Conservation (phyloP, 257 asterid genomes). For the Knoxia roxburghii region DNA sequence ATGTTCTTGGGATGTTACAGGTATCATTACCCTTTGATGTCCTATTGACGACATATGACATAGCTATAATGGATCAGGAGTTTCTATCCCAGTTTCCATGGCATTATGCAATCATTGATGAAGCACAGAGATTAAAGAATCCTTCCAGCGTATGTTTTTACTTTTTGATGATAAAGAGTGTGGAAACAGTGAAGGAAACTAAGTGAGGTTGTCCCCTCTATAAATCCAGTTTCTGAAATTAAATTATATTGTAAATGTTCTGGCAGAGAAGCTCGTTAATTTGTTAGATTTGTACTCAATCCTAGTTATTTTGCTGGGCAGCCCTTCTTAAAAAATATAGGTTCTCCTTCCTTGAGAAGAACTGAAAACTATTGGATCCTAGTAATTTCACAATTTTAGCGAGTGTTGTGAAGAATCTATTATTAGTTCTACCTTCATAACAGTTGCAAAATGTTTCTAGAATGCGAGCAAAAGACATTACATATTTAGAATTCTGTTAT, state of each 20-base stretch:
- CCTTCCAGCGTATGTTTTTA: conserved; percentile 66
- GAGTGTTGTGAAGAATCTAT: not conserved
- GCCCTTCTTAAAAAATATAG: not conserved
- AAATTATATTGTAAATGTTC: not conserved
- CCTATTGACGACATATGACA: conserved; percentile 83
- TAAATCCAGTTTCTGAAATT: not conserved
- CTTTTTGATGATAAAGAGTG: not conserved
- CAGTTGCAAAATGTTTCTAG: not conserved
- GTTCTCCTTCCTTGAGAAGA: not conserved
- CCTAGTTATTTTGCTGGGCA: not conserved
- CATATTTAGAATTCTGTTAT: not conserved
- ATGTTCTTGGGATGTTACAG: conserved; percentile 35
- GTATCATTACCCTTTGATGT: conserved; percentile 69
- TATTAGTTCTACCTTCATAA: not conserved
- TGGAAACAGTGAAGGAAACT: no score
- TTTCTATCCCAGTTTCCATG: conserved; percentile 87
- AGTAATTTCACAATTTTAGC: no score
- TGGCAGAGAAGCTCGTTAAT: not conserved
- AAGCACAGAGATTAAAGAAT: conserved; percentile 92
- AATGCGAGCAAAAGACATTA: not conserved
- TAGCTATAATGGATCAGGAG: conserved; percentile 77
- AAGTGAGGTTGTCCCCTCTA: not conserved
- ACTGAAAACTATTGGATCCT: not conserved
- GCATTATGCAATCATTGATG: conserved; percentile 84
- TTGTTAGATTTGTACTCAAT: not conserved